These are phyloP conservation scores for Fusarium sublunatum DNA, from an alignment of 2,329 filamentous ascomycete genomes.

Conservation along the genomic window DNA sequence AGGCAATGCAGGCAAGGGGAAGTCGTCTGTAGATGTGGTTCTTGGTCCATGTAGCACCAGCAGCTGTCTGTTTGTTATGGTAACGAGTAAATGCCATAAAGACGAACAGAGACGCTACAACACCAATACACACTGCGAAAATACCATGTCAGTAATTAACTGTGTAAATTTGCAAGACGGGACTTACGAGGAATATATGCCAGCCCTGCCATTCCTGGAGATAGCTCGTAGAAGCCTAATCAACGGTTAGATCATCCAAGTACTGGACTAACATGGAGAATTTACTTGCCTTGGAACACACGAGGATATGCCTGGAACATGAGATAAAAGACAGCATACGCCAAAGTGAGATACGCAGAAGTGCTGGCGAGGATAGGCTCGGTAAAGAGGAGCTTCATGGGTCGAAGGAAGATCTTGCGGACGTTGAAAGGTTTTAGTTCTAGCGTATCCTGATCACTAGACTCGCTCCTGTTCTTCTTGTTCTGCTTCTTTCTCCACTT, in stretches of 20 bases:
- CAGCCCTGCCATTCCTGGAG: constrained; percentile 58
- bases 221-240: constrained; percentile 55
- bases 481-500: constrained; percentile 58
- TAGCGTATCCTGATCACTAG: constrained; percentile 53
- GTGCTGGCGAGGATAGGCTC: constrained; percentile 64
- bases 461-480: constrained; percentile 54
- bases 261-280: not conserved
- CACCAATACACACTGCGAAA: constrained; percentile 43
- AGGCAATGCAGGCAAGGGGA: constrained; percentile 65
- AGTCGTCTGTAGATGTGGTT: constrained; percentile 51
- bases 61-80: constrained; percentile 42
- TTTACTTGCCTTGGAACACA: constrained; percentile 54
- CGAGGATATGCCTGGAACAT: constrained; percentile 64
- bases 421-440: constrained; percentile 52
- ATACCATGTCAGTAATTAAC: not conserved
- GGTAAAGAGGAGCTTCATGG: constrained; percentile 59
- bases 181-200: constrained; percentile 60
- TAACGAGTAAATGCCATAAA: constrained; percentile 47
- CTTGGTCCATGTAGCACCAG: constrained; percentile 48
- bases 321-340: constrained; percentile 64
- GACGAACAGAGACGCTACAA: constrained; percentile 36
- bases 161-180: not conserved
- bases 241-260: constrained; percentile 2
- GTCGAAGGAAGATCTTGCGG: constrained; percentile 61
- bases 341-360: constrained; percentile 61